Evolutionary conservation across 106 monocot species (phyloP).

Genomic region (Dendrobium catenatum): DNA sequence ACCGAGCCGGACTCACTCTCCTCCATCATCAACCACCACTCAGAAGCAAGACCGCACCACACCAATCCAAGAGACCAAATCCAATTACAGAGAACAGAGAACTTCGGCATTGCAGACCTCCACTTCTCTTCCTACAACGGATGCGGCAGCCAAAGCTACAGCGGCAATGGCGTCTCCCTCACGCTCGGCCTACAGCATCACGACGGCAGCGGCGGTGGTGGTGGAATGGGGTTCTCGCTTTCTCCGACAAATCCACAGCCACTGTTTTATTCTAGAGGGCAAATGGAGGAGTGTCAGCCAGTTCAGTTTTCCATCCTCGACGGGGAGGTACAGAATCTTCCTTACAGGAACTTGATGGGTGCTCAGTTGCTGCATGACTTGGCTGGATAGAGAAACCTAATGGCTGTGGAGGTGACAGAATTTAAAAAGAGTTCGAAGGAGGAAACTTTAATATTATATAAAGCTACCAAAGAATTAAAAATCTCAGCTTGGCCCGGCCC

Average conservation of each 20-base stretch:
- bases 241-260: slow-evolving; percentile 19
- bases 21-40: slow-evolving; percentile 13
- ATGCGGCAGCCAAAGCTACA: slow-evolving; percentile 9
- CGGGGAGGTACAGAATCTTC: slow-evolving; percentile 34
- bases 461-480: no score
- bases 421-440: no score
- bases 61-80: not conserved
- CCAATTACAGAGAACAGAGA: slow-evolving; percentile 6
- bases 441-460: no score
- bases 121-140: slow-evolving; percentile 42
- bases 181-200: slow-evolving; percentile 75
- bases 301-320: slow-evolving; percentile 38
- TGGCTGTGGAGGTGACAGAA: no score
- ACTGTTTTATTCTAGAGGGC: slow-evolving; percentile 22
- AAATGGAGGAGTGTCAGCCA: slow-evolving; percentile 31
- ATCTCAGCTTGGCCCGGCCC: no score
- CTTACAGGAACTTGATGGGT: slow-evolving; percentile 41
- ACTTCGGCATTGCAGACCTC: slow-evolving; percentile 41
- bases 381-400: slow-evolving; percentile 18
- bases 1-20: slow-evolving; percentile 10
- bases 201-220: slow-evolving; percentile 11
- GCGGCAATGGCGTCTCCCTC: slow-evolving; percentile 45
- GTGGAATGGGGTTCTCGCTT: slow-evolving; percentile 22
- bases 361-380: slow-evolving; percentile 50
- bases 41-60: not conserved